Conservation (phyloP, 805 yeast genomes). For the Saccharomycopsis sp. region DNA sequence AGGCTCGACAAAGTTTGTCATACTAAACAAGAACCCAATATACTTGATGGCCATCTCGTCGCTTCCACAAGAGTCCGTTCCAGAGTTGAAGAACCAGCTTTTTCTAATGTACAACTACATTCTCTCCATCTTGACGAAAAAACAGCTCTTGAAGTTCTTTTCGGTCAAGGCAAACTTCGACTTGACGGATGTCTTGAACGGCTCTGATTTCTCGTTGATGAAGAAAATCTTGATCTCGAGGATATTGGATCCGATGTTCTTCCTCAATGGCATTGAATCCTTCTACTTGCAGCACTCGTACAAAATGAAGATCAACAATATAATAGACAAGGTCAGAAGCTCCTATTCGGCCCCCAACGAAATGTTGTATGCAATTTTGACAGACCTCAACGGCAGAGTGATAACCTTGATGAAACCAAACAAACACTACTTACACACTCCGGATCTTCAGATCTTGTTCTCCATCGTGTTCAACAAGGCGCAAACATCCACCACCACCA, state of each 20-base stretch:
- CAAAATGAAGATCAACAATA: constrained; percentile 48
- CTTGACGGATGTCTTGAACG: constrained; percentile 56
- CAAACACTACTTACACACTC: constrained; percentile 68
- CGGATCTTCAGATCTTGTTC: constrained; percentile 69
- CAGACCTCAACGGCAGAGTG: constrained; percentile 54
- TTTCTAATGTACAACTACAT: constrained; percentile 67
- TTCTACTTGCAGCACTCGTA: constrained; percentile 47
- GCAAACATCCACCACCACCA: background rate
- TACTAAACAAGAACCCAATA: constrained; percentile 58
- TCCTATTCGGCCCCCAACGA: constrained; percentile 2
- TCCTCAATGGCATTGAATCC: constrained; percentile 59
- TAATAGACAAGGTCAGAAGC: constrained; percentile 37
- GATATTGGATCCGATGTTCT: constrained; percentile 46
- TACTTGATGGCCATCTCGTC: constrained; percentile 62
- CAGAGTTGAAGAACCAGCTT: constrained; percentile 52
- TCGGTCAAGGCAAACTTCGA: constrained; percentile 71
- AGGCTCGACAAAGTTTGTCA: constrained; percentile 43
- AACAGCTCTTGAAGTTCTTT: constrained; percentile 63
- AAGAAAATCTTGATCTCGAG: constrained; percentile 32
- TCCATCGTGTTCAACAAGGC: constrained; percentile 47
- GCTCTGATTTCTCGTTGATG: constrained; percentile 18
- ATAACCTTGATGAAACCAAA: constrained; percentile 68
- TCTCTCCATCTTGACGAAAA: constrained; percentile 74
- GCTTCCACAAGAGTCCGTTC: constrained; percentile 38
- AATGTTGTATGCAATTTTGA: constrained; percentile 66